Conservation (phyloP, 441 rosid genomes). For the Hura crepitans region DNA sequence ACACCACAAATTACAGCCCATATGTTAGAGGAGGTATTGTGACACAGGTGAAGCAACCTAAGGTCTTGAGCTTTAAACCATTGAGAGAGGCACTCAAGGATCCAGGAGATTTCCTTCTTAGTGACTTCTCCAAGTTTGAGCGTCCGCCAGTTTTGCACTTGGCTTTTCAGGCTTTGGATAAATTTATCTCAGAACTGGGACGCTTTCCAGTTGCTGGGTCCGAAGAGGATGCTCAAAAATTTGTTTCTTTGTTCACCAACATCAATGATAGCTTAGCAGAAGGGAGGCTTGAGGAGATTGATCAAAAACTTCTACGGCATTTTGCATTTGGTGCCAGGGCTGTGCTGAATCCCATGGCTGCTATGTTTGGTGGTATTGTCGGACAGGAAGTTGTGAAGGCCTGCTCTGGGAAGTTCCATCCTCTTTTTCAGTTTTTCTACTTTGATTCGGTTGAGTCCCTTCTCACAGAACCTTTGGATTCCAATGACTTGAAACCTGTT, state of each 20-base stretch:
- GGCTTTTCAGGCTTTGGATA: conserved; percentile 87
- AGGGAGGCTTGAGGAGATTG: conserved; percentile 56
- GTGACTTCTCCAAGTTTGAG: conserved; percentile 85
- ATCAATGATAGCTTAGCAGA: conserved; percentile 58
- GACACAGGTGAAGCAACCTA: conserved; percentile 84
- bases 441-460: conserved; percentile 89
- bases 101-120: conserved; percentile 85
- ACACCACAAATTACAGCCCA: conserved; percentile 54
- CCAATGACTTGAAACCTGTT: conserved; percentile 57
- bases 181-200: conserved; percentile 50
- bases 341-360: conserved; percentile 91
- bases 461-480: conserved; percentile 57
- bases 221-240: conserved; percentile 72
- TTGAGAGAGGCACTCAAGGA: conserved; percentile 70
- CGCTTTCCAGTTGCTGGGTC: conserved; percentile 81
- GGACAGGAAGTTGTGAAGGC: conserved; percentile 96
- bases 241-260: conserved; percentile 47
- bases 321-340: conserved; percentile 90
- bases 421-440: conserved; percentile 87
- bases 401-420: conserved; percentile 93
- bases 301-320: conserved; percentile 58
- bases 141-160: conserved; percentile 81
- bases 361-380: conserved; percentile 93
- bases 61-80: conserved; percentile 69
- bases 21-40: conserved; percentile 86